Evolutionary conservation across 164 flowering plant genomes (phyloP).

Genomic region (Macadamia tetraphylla): DNA sequence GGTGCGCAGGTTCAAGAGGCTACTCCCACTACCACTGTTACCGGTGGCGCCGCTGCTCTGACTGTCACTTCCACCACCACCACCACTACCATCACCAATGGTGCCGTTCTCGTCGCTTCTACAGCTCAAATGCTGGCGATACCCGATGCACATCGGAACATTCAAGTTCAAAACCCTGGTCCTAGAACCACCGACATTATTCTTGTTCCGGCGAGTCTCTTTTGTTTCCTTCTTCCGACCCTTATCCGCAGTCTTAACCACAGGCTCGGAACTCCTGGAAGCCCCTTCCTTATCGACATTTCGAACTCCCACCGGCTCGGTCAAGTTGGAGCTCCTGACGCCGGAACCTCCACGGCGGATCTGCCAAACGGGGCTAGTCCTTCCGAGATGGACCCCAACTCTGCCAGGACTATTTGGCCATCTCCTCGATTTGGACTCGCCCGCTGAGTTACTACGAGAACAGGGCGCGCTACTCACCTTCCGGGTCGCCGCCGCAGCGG

Average conservation of each 20-base stretch:
- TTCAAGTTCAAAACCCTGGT: slow-evolving; percentile 52
- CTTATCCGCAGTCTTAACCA: slow-evolving; percentile 18
- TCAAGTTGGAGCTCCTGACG: background rate
- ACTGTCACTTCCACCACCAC: background rate
- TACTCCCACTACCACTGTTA: background rate
- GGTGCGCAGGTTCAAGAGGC: background rate
- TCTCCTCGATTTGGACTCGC: slow-evolving; percentile 71
- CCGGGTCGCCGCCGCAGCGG: slow-evolving; percentile 31
- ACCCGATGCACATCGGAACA: slow-evolving; percentile 35
- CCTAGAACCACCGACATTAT: slow-evolving; percentile 11
- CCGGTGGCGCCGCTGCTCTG: background rate
- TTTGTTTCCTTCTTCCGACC: slow-evolving; percentile 24
- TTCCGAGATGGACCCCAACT: slow-evolving; percentile 73
- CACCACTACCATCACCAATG: background rate
- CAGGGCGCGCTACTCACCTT: slow-evolving; percentile 94
- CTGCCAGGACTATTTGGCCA: slow-evolving; percentile 83
- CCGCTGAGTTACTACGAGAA: slow-evolving; percentile 83
- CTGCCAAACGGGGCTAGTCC: slow-evolving; percentile 90
- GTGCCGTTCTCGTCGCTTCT: background rate
- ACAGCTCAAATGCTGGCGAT: background rate
- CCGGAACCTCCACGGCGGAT: slow-evolving; percentile 42
- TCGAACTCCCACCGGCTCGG: slow-evolving; percentile 19
- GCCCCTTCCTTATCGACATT: slow-evolving; percentile 18
- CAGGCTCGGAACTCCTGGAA: slow-evolving; percentile 14
- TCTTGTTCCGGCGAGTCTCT: slow-evolving; percentile 24